phyloP scores from a whole-genome alignment of 768 basidiomycete genomes.

The Suillus luteus region DNA sequence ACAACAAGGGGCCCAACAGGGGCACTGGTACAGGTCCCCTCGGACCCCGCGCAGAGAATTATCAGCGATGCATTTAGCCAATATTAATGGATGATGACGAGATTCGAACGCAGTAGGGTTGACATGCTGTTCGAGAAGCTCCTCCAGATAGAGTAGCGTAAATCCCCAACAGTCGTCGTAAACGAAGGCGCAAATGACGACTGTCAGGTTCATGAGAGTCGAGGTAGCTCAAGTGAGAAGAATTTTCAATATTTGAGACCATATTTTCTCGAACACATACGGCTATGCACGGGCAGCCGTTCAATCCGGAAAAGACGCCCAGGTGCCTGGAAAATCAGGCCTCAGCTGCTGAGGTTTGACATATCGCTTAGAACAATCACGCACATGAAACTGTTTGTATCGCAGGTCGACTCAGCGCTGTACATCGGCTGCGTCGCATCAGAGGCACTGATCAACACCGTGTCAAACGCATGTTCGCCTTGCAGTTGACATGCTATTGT shows the following conservation, averaged over 20 bases:
- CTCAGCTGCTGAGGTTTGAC: slow-evolving; percentile 2
- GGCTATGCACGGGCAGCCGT: slow-evolving; percentile 5
- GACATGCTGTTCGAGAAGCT: slow-evolving; percentile 22
- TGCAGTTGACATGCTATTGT: slow-evolving; percentile 9
- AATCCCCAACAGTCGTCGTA: neutral
- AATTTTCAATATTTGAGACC: neutral
- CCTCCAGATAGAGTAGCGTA: slow-evolving; percentile 13
- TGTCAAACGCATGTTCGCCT: slow-evolving; percentile 9
- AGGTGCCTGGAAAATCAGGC: slow-evolving; percentile 1
- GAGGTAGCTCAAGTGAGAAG: neutral
- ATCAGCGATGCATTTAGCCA: slow-evolving; percentile 7
- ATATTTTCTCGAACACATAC: neutral
- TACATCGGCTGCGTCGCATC: slow-evolving; percentile 6
- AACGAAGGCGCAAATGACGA: neutral
- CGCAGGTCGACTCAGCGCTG: neutral
- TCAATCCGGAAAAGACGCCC: neutral
- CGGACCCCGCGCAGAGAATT: slow-evolving; percentile 34
- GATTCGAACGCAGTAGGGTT: slow-evolving; percentile 19
- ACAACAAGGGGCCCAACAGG: slow-evolving; percentile 25
- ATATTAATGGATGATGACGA: slow-evolving; percentile 12
- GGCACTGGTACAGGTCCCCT: slow-evolving; percentile 28
- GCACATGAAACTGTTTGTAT: neutral
- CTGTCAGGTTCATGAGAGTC: neutral
- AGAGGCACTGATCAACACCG: slow-evolving; percentile 2
- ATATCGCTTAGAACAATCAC: slow-evolving; percentile 2